Evolutionary conservation across 805 yeast species (phyloP), one percentile per base, ranked within the genome.

Genomic region (Grigorovia humatica): DNA sequence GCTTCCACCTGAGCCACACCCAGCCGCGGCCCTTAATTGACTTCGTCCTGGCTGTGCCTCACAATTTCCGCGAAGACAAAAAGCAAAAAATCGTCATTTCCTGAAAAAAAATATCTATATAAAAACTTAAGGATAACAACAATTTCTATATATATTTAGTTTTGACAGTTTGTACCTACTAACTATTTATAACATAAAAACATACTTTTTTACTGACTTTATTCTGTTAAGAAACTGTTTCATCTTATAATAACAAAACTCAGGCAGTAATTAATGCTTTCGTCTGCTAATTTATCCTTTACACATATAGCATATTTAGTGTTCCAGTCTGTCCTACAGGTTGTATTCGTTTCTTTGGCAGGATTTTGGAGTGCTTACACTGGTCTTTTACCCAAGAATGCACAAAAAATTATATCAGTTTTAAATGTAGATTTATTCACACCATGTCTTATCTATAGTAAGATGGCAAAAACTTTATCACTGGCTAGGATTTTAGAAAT

Each of bases 391-490:
- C 79, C 78, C 50, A 78, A 85, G 52, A 70, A 74, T 44, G 88
- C 85, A n/a, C 96, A 89, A 60, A 88, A 86, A 64, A 75, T 79
- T 44, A 76, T 91, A 19, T 82, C 93, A 4, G 72, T 76, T 52
- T 74, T 91, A 50, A 91, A 91, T 63, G 97, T 93, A 41, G 91
- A 88, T 69, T 71, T 91, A 49, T 91, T 93, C 73, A 93, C 98
- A 19, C 98, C 99, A 8, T 90, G 96, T 59, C 79, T 91, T 74
- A 89, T 91, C 59, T 93, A 91, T 69, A 78, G 88, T 57, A 93
- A 93, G 66, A 73, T 81, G 61, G 85, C 83, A 1, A 75, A 79
- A 20, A 72, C 80, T 11, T 70, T 93, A 47, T 83, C 93, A 6
- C 68, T 90, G 54, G 75, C 81, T 57, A 90, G 88, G 62, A 76